Conservation (phyloP, 2,329 filamentous ascomycete genomes). For the Gnomoniopsis smithogilvyi region DNA sequence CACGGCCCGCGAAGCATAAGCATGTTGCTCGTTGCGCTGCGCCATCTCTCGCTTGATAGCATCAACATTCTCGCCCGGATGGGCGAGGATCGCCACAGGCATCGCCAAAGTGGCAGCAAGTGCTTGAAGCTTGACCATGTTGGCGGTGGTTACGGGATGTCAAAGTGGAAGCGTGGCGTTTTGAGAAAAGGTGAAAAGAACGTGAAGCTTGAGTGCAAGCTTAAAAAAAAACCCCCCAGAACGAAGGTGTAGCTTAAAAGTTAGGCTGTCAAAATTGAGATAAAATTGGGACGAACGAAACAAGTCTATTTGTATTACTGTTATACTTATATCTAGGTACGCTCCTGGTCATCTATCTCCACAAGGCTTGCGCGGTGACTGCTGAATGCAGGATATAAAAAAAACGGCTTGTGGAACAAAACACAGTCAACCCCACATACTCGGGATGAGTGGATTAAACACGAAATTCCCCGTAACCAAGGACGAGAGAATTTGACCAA, state of each 20-base stretch:
- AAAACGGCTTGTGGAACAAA: not conserved
- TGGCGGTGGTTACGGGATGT: not conserved
- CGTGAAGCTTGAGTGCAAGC: not conserved
- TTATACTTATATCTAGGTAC: too few relatives aligned
- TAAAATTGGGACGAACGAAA: too few relatives aligned
- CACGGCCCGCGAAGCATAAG: not conserved
- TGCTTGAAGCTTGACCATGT: not conserved
- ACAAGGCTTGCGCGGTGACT: too few relatives aligned
- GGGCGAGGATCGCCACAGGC: not conserved
- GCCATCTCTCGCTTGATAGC: slow-evolving; percentile 11
- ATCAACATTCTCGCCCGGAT: slow-evolving; percentile 7
- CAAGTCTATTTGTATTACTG: too few relatives aligned
- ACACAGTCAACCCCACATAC: not conserved
- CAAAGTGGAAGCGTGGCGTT: too few relatives aligned
- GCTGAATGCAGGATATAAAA: not conserved
- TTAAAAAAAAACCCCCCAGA: too few relatives aligned
- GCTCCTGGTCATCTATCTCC: too few relatives aligned
- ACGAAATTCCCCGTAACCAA: not conserved
- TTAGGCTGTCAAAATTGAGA: too few relatives aligned
- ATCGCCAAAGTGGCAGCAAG: not conserved
- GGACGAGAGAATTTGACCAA: not conserved
- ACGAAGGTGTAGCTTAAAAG: too few relatives aligned
- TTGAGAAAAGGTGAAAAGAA: too few relatives aligned
- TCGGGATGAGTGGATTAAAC: not conserved
- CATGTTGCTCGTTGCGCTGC: slow-evolving; percentile 4